Conservation (phyloP, 2,329 filamentous ascomycete genomes). For the Colletotrichum tofieldiae region DNA sequence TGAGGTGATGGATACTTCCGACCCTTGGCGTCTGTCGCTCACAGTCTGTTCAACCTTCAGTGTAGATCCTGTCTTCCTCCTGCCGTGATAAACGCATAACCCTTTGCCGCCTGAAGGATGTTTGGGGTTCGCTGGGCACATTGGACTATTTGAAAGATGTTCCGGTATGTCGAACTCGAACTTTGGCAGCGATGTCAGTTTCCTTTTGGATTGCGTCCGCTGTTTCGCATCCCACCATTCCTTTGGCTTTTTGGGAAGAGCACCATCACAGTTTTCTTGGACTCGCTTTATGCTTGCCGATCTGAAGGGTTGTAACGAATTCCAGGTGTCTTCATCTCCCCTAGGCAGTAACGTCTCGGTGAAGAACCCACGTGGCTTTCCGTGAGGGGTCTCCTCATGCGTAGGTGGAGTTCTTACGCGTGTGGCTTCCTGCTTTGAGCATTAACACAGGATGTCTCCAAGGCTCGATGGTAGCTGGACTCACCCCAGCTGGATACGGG, state of each 20-base stretch:
- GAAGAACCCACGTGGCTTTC: conserved; percentile 60
- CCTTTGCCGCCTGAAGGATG: conserved; percentile 62
- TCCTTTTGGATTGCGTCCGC: conserved; percentile 45
- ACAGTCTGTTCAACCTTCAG: conserved; percentile 21
- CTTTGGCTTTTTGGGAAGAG: conserved; percentile 46
- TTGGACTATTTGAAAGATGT: conserved; percentile 66
- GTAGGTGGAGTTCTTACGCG: conserved; percentile 64
- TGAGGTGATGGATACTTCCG: conserved; percentile 42
- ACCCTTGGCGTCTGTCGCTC: conserved; percentile 37
- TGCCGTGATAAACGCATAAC: conserved; percentile 67
- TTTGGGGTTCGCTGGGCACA: conserved; percentile 65
- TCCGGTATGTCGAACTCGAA: conserved; percentile 68
- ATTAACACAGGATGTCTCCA: conserved; percentile 28
- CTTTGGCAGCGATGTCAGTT: conserved; percentile 28
- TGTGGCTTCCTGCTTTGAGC: conserved; percentile 60
- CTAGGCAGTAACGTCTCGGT: conserved; percentile 55
- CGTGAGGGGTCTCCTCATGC: conserved; percentile 56
- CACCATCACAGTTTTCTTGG: conserved; percentile 45
- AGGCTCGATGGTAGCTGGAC: conserved; percentile 18
- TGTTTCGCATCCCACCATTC: conserved; percentile 57
- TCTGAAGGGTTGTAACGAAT: conserved; percentile 13
- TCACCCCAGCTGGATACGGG: conserved; percentile 55
- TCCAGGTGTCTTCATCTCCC: conserved; percentile 33
- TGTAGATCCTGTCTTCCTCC: conserved; percentile 46
- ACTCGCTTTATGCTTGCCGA: neutral